A percentile compares a stretch with the other conserved stretches of the same genome.
Conservation (phyloP, 768 basidiomycete genomes). For the Epithele typhae region DNA sequence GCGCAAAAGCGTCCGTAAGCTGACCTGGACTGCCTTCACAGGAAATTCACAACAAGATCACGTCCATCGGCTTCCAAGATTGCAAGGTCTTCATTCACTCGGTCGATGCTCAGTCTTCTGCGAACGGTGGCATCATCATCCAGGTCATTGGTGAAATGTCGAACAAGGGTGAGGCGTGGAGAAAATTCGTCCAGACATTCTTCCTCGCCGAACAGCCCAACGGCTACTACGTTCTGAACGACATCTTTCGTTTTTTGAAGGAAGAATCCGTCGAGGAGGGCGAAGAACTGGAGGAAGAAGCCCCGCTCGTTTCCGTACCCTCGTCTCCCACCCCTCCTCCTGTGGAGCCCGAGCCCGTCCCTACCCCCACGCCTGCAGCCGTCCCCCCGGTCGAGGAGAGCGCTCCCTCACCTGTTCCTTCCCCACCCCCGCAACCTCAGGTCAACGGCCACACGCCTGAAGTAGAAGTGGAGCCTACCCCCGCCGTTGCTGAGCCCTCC, state of each 20-base stretch:
- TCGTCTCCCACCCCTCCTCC: constrained; percentile 33
- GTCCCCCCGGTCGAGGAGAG: constrained; percentile 30
- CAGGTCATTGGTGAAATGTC: constrained; percentile 99
- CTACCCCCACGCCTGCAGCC: constrained; percentile 35
- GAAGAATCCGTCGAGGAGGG: constrained; percentile 82
- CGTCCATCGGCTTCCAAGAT: constrained; percentile 88
- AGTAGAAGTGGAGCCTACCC: constrained; percentile 24
- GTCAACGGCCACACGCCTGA: constrained; percentile 38
- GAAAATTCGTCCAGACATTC: constrained; percentile 99
- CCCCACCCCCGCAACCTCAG: constrained; percentile 36
- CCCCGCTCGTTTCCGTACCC: constrained; percentile 23
- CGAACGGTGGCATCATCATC: constrained; percentile 94
- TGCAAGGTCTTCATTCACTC: constrained; percentile 99
- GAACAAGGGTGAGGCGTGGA: constrained; percentile 87
- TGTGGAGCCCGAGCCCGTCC: constrained; percentile 21
- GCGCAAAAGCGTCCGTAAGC: no score
- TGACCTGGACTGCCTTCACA: no score
- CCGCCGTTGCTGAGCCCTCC: constrained; percentile 28
- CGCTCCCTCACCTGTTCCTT: constrained; percentile 28
- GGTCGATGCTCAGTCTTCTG: constrained; percentile 95
- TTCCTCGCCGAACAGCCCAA: constrained; percentile 99
- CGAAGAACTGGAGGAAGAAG: constrained; percentile 50
- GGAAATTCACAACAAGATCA: constrained; percentile 98
- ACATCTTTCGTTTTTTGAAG: constrained; percentile 99
- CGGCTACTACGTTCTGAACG: constrained; percentile 99